Evolutionary conservation across 768 basidiomycete genomes (phyloP).

Genomic region (Mycena haematopus): DNA sequence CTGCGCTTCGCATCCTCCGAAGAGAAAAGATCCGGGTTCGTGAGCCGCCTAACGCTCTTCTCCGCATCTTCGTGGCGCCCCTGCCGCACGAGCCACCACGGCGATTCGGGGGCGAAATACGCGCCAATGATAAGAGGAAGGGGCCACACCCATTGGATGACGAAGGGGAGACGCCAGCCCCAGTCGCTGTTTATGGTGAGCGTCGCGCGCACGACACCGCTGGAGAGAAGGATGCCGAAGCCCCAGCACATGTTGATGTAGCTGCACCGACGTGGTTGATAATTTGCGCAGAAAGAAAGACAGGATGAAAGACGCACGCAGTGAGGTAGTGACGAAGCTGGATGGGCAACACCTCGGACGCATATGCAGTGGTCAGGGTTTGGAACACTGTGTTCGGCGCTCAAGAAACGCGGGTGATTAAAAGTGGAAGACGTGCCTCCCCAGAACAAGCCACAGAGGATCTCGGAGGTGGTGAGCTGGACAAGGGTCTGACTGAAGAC

Average conservation of each 20-base stretch:
- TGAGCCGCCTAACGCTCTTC: conserved; percentile 24
- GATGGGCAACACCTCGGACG: conserved; percentile 34
- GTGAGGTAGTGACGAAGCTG: conserved; percentile 32
- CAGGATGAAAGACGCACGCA: conserved; percentile 9
- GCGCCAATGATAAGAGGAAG: conserved; percentile 29
- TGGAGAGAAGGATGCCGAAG: conserved; percentile 29
- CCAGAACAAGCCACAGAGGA: conserved; percentile 31
- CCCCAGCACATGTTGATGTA: conserved; percentile 37
- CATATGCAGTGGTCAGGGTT: conserved; percentile 34
- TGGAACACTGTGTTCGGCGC: conserved; percentile 29
- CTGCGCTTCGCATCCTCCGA: conserved; percentile 28
- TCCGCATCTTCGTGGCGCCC: conserved; percentile 32
- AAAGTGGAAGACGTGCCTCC: conserved; percentile 20
- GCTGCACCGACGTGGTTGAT: not conserved
- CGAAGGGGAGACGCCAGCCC: conserved; percentile 35
- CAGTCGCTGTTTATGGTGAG: conserved; percentile 31
- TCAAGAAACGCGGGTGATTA: not conserved
- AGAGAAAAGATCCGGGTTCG: conserved; percentile 26
- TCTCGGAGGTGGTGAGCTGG: conserved; percentile 22
- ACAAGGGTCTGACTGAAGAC: conserved; percentile 24
- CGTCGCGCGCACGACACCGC: conserved; percentile 32
- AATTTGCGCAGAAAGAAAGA: not conserved
- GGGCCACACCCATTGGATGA: conserved; percentile 35
- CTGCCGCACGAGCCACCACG: conserved; percentile 35
- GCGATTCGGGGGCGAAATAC: conserved; percentile 30